Evolutionary conservation across 2,329 filamentous ascomycete species (phyloP).

Genomic region (Colletotrichum tabaci): DNA sequence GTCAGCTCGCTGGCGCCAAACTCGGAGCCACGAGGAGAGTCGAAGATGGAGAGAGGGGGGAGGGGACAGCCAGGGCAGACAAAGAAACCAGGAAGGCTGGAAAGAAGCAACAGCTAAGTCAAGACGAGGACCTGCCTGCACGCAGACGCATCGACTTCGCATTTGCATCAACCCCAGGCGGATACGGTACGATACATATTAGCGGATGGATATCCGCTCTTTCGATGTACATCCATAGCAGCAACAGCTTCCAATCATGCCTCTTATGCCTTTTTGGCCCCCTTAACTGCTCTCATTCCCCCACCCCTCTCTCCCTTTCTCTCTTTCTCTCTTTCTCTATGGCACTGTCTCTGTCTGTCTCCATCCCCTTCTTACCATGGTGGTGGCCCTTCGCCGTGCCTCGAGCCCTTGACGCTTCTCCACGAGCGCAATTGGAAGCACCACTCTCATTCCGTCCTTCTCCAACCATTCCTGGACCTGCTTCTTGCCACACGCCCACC

Average conservation of each 20-base stretch:
- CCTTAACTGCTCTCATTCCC: not conserved
- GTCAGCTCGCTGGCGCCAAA: constrained; percentile 13
- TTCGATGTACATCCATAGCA: not conserved
- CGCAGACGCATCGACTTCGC: not conserved
- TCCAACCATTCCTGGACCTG: constrained; percentile 30
- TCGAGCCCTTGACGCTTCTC: not conserved
- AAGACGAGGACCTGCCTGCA: constrained; percentile 28
- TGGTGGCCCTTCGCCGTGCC: not conserved
- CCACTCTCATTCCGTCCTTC: not conserved
- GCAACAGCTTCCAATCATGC: not conserved
- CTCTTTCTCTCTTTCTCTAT: not conserved
- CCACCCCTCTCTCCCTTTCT: not conserved
- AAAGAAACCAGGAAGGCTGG: not conserved
- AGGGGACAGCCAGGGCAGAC: no score
- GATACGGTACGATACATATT: constrained; percentile 21
- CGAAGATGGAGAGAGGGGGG: not conserved
- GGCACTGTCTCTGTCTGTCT: not conserved
- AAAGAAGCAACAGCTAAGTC: constrained; percentile 31
- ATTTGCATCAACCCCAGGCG: not conserved
- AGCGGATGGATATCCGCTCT: constrained; percentile 2
- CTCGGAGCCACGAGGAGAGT: not conserved
- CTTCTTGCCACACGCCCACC: constrained; percentile 28
- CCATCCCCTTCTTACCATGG: no score
- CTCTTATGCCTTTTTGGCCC: not conserved
- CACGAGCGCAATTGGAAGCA: not conserved